Conservation (phyloP, 495 filamentous ascomycete species). For the Oidiodendron maius region DNA sequence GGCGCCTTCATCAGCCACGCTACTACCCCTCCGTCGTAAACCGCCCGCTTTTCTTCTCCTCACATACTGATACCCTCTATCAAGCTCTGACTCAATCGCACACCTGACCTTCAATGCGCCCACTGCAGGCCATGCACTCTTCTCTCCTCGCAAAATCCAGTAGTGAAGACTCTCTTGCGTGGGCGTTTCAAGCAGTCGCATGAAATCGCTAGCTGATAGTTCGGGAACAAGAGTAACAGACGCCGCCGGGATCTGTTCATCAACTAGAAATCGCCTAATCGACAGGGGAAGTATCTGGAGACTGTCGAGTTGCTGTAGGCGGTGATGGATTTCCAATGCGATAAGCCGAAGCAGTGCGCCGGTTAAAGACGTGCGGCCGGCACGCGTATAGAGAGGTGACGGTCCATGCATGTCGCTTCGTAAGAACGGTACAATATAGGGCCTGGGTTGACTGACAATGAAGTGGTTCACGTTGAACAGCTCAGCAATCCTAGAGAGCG, state of each 20-base stretch:
- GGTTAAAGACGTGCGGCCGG: constrained; percentile 48
- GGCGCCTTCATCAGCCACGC: constrained; percentile 19
- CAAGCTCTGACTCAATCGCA: constrained; percentile 80
- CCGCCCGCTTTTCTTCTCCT: constrained; percentile 50
- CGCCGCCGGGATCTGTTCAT: constrained; percentile 79
- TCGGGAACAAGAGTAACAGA: constrained; percentile 80
- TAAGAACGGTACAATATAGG: constrained; percentile 80
- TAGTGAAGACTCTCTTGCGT: constrained; percentile 69
- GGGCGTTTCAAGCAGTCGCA: constrained; percentile 73
- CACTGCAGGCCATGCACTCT: constrained; percentile 89
- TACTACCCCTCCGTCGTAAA: constrained; percentile 33
- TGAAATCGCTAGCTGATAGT: constrained; percentile 63
- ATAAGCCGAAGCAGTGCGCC: constrained; percentile 63
- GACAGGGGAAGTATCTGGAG: constrained; percentile 62
- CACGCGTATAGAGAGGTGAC: constrained; percentile 50
- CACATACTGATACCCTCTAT: constrained; percentile 75
- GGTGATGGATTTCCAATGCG: constrained; percentile 73
- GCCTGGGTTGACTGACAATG: constrained; percentile 72
- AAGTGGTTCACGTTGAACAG: constrained; percentile 94
- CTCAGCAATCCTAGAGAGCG: constrained; percentile 76
- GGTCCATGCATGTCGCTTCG: constrained; percentile 75
- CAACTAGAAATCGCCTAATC: constrained; percentile 74
- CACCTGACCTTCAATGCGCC: constrained; percentile 78
- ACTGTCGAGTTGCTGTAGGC: constrained; percentile 75
- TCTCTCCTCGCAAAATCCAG: constrained; percentile 81